A percentile compares a stretch with the other conserved stretches of the same genome.
phyloP scores from a whole-genome alignment of 2,329 filamentous ascomycete genomes.

The Talaromyces atroroseus region DNA sequence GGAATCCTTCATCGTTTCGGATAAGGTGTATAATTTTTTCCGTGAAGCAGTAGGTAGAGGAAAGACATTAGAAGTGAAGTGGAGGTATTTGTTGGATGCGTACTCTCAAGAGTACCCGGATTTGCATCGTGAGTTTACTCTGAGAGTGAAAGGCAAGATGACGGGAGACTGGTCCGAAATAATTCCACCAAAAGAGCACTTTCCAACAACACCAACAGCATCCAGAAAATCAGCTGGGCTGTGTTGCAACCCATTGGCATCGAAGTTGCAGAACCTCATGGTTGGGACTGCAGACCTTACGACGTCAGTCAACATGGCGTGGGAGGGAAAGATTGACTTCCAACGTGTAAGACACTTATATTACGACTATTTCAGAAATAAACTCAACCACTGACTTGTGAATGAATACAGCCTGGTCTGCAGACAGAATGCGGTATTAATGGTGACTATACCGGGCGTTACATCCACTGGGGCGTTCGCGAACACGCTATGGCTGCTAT shows the following conservation, averaged over 20 bases:
- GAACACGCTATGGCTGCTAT: conserved; percentile 65
- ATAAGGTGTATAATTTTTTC: conserved; percentile 51
- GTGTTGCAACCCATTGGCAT: conserved; percentile 50
- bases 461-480: conserved; percentile 55
- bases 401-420: conserved; percentile 21
- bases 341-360: conserved; percentile 36
- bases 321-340: conserved; percentile 48
- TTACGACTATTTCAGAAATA: background rate
- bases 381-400: background rate
- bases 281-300: conserved; percentile 52
- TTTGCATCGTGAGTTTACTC: conserved; percentile 45
- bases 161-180: conserved; percentile 46
- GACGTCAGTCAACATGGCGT: conserved; percentile 53
- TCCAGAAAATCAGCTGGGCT: conserved; percentile 46
- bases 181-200: conserved; percentile 39
- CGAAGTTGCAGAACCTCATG: conserved; percentile 45
- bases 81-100: conserved; percentile 42
- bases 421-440: conserved; percentile 42
- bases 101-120: conserved; percentile 45
- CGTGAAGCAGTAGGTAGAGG: conserved; percentile 44
- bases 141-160: conserved; percentile 46
- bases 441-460: conserved; percentile 47
- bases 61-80: conserved; percentile 43
- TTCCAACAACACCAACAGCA: conserved; percentile 48
- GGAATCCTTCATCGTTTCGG: conserved; percentile 41